A percentile compares a stretch with the other conserved stretches of the same genome.
These are phyloP conservation scores for Colletotrichum sansevieriae DNA, from an alignment of 2,329 filamentous ascomycete genomes.

Conservation along the genomic window DNA sequence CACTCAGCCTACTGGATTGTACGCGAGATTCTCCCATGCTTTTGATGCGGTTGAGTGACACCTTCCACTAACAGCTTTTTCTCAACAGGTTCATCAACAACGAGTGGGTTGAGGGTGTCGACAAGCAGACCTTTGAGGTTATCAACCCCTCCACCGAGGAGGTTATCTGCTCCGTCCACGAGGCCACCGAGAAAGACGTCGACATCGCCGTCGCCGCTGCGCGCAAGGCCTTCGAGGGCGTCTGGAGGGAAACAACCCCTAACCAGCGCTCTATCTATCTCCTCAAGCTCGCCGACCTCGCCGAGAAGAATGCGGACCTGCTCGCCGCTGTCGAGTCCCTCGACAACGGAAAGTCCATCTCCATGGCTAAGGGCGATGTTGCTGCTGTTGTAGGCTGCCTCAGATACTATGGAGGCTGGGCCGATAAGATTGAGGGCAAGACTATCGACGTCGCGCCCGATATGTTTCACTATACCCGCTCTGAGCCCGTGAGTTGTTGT, in stretches of 20 bases:
- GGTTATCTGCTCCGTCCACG: constrained; percentile 84
- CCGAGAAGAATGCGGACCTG: constrained; percentile 81
- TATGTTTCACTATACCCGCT: constrained; percentile 86
- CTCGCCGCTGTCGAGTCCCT: constrained; percentile 87
- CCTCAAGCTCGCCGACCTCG: constrained; percentile 82
- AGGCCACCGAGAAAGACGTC: constrained; percentile 90
- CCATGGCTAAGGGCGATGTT: constrained; percentile 82
- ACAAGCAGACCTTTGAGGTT: constrained; percentile 92
- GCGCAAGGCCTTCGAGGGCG: constrained; percentile 84
- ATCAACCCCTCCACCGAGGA: constrained; percentile 90
- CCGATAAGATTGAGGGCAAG: constrained; percentile 92
- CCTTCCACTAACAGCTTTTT: constrained; percentile 1
- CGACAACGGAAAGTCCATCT: constrained; percentile 88
- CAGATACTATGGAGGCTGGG: constrained; percentile 81
- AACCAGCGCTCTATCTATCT: constrained; percentile 78
- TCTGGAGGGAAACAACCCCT: constrained; percentile 77
- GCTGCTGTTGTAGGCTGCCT: constrained; percentile 75
- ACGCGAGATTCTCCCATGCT: constrained; percentile 49
- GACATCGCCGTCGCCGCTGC: constrained; percentile 86
- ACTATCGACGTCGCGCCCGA: constrained; percentile 83
- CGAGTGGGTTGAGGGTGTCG: constrained; percentile 85
- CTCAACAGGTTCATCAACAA: constrained; percentile 87
- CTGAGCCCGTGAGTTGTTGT: constrained; percentile 72
- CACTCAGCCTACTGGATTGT: constrained; percentile 73
- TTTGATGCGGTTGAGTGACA: background rate